These are phyloP conservation scores for Leishmania gerbilli DNA, from an alignment of 208 protist species.

Conservation along the genomic window DNA sequence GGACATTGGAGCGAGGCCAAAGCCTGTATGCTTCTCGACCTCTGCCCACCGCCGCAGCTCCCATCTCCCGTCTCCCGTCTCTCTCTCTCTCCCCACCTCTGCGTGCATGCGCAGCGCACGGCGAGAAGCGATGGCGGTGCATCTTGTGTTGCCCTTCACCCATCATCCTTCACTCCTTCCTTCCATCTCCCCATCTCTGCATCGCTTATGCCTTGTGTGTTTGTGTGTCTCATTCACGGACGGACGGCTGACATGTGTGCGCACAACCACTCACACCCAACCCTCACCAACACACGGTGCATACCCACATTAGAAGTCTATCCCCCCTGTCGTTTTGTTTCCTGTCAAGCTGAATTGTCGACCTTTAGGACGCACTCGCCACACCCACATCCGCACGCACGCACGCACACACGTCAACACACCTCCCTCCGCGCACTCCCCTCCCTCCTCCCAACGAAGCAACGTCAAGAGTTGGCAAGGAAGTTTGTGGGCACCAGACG, in stretches of 20 bases:
- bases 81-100: constrained; percentile 4
- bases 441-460: background rate
- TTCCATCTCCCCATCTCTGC: background rate
- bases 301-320: background rate
- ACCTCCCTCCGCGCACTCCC: too few relatives aligned
- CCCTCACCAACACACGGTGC: background rate
- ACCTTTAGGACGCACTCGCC: background rate
- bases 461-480: background rate
- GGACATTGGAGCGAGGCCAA: too few relatives aligned
- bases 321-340: background rate
- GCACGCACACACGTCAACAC: background rate
- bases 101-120: background rate
- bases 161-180: background rate
- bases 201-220: background rate
- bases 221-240: background rate
- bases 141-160: background rate
- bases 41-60: background rate
- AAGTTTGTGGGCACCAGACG: background rate
- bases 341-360: background rate
- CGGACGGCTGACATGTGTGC: background rate
- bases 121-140: background rate
- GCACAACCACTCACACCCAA: background rate
- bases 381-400: background rate
- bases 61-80: background rate
- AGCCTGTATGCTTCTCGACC: background rate